A percentile compares a stretch with the other conserved stretches of the same genome.
These are phyloP conservation scores for Medicago arabica DNA, from an alignment of 306 rosid species.

Conservation along the genomic window DNA sequence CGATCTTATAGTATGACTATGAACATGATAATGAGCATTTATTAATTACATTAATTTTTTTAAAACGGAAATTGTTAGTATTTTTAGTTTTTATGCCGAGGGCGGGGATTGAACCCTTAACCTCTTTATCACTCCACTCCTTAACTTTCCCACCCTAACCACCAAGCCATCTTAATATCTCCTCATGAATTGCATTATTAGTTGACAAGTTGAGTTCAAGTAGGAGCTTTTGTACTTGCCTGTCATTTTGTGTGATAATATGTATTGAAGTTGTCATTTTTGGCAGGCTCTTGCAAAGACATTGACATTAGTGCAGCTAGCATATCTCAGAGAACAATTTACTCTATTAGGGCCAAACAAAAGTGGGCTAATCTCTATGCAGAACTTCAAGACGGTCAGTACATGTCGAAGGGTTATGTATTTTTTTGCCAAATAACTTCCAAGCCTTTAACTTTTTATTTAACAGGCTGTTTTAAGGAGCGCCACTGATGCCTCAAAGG, in stretches of 20 bases:
- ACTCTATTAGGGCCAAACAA: conserved; percentile 70
- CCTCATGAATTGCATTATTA: not conserved
- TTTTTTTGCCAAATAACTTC: conserved; percentile 25
- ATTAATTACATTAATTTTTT: not conserved
- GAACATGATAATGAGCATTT: not conserved
- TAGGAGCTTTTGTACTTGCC: not conserved
- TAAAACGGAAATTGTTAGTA: too few species aligned
- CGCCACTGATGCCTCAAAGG: conserved; percentile 81
- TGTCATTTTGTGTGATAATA: conserved; percentile 15
- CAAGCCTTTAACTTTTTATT: conserved; percentile 38
- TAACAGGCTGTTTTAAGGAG: conserved; percentile 69
- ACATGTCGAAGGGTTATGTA: not conserved
- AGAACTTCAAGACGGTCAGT: conserved; percentile 83
- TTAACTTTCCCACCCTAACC: too few species aligned
- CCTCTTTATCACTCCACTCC: too few species aligned
- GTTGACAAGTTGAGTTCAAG: conserved; percentile 4
- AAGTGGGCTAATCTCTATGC: conserved; percentile 85
- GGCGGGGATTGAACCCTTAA: too few species aligned
- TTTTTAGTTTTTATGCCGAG: too few species aligned
- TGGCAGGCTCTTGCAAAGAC: conserved; percentile 88
- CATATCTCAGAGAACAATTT: conserved; percentile 80
- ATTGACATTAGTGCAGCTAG: conserved; percentile 66
- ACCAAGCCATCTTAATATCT: too few species aligned
- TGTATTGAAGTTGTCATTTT: conserved; percentile 33
- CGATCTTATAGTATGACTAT: conserved; percentile 12